Percentiles rank a stretch among this genome's conserved stretches.
These are phyloP conservation scores for Heliosperma pusillum DNA, from an alignment of 148 eudicot species.

Conservation along the genomic window DNA sequence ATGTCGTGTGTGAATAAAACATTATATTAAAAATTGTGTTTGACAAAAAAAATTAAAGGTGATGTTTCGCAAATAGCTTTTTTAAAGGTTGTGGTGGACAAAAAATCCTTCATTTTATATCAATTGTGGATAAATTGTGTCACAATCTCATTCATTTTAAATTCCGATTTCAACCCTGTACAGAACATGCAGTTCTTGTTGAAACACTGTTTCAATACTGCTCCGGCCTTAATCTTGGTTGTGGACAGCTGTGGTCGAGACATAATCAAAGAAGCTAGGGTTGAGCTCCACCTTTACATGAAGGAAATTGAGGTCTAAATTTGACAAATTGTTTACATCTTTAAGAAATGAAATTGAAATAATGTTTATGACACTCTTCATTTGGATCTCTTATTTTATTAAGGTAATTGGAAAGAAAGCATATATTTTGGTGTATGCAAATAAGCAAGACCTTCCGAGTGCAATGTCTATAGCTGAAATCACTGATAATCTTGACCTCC, in stretches of 20 bases:
- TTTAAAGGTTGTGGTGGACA: too few relatives aligned
- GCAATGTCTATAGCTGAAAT: slow-evolving; percentile 51
- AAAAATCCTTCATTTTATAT: too few relatives aligned
- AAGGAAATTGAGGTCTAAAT: slow-evolving; percentile 16
- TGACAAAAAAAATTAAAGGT: too few relatives aligned
- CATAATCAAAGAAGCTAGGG: slow-evolving; percentile 12
- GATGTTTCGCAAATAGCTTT: too few relatives aligned
- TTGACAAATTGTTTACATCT: too few relatives aligned
- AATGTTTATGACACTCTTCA: background rate
- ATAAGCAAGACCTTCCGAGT: slow-evolving; percentile 65
- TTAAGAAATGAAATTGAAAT: too few relatives aligned
- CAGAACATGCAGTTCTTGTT: slow-evolving; percentile 48
- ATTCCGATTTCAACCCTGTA: background rate
- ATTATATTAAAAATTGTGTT: too few relatives aligned
- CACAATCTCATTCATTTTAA: background rate
- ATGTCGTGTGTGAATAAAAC: too few relatives aligned
- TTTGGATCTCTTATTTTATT: background rate
- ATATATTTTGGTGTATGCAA: slow-evolving; percentile 46
- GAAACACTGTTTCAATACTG: slow-evolving; percentile 20
- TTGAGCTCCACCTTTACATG: slow-evolving; percentile 6
- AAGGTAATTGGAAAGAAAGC: slow-evolving; percentile 19
- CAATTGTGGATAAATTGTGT: too few relatives aligned
- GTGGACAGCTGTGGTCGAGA: slow-evolving; percentile 19
- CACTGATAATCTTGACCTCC: slow-evolving; percentile 49
- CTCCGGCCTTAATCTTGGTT: slow-evolving; percentile 16